These are phyloP conservation scores for Scytalidium sp. DNA, from an alignment of 2,329 filamentous ascomycete species.

Conservation along the genomic window DNA sequence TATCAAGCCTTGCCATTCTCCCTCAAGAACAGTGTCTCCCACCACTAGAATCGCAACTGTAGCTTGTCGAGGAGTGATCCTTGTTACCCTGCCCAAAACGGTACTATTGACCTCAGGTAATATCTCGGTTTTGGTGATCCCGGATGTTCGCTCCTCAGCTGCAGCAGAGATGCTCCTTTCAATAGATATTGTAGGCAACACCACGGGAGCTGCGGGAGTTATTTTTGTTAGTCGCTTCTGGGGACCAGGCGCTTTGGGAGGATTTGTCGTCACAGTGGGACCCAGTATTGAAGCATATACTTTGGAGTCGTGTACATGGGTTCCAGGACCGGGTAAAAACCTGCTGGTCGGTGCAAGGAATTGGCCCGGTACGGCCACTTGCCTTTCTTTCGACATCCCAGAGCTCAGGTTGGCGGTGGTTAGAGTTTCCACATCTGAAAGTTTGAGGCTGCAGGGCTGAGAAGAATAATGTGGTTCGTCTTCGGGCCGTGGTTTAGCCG, in stretches of 20 bases:
- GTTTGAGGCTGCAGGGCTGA: not conserved
- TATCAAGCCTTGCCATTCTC: conserved; percentile 83
- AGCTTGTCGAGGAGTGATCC: conserved; percentile 81
- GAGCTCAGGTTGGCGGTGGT: not conserved
- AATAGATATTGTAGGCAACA: conserved; percentile 55
- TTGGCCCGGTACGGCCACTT: conserved; percentile 76
- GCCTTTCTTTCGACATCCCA: not conserved
- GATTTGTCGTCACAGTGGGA: conserved; percentile 52
- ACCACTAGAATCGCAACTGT: conserved; percentile 84
- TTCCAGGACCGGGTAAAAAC: conserved; percentile 75
- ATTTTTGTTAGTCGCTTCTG: conserved; percentile 59
- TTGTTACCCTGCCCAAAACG: conserved; percentile 81
- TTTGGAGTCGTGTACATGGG: conserved; percentile 72
- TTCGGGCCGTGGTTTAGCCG: not conserved
- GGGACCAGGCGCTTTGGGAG: conserved; percentile 39
- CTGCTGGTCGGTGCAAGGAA: conserved; percentile 65
- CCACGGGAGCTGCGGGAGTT: conserved; percentile 38
- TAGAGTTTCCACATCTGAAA: not conserved
- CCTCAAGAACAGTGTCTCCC: conserved; percentile 66
- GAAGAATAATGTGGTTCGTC: not conserved
- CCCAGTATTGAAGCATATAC: conserved; percentile 84
- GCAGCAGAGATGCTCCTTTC: conserved; percentile 25
- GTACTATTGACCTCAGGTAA: conserved; percentile 78
- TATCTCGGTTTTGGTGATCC: conserved; percentile 59
- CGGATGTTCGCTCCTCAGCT: conserved; percentile 10